phyloP scores from a whole-genome alignment of 768 basidiomycete species.

The Phaeolepiota aurea region DNA sequence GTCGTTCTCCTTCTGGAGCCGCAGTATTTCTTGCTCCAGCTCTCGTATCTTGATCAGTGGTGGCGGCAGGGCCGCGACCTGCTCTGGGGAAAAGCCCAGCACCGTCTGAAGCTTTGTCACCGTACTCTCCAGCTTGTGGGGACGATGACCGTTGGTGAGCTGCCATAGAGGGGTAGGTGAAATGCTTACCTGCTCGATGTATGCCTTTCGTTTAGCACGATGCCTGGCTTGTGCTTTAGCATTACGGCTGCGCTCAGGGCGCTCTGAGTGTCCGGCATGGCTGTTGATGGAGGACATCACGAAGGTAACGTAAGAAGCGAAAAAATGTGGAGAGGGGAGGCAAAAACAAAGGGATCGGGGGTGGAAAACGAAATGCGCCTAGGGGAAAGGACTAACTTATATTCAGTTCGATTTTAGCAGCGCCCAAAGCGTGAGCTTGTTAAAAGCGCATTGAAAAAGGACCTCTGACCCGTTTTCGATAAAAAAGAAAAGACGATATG shows the following conservation, averaged over 20 bases:
- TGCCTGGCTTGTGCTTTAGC: conserved; percentile 85
- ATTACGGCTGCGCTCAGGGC: conserved; percentile 81
- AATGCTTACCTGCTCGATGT: conserved; percentile 72
- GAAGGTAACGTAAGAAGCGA: conserved; percentile 44
- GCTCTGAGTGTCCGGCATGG: conserved; percentile 50
- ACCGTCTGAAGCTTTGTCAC: conserved; percentile 79
- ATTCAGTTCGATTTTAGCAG: conserved; percentile 24
- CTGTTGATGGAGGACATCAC: conserved; percentile 53
- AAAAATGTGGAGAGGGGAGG: conserved; percentile 34
- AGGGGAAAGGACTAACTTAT: conserved; percentile 28
- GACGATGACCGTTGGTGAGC: no score
- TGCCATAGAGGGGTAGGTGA: no score
- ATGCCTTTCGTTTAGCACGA: conserved; percentile 87
- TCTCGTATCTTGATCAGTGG: conserved; percentile 72
- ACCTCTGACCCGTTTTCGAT: no score
- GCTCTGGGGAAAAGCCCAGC: conserved; percentile 65
- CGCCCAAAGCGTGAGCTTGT: conserved; percentile 22
- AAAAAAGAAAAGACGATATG: conserved; percentile 24
- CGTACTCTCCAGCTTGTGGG: conserved; percentile 81
- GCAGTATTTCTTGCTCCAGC: conserved; percentile 72
- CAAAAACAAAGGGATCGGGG: conserved; percentile 34
- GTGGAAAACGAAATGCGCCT: conserved; percentile 33
- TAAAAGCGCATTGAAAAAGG: no score
- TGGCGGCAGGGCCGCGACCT: conserved; percentile 65
- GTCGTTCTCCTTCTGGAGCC: conserved; percentile 66